phyloP scores from a whole-genome alignment of 192 early-diverging fungal genomes.

The Spizellomyces punctatus region DNA sequence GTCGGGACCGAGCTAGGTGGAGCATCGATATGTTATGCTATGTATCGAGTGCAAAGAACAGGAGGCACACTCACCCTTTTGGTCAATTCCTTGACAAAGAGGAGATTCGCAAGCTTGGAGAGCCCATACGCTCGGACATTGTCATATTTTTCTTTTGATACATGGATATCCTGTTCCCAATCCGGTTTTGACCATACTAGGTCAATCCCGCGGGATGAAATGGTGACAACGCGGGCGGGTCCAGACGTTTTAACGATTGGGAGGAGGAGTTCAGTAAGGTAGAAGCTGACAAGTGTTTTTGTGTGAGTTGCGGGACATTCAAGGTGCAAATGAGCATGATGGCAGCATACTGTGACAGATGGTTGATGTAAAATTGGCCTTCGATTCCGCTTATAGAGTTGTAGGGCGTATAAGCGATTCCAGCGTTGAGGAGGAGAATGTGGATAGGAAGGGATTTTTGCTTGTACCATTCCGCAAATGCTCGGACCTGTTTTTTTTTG shows the following conservation, averaged over 20 bases:
- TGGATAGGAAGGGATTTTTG: not conserved
- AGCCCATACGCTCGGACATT: constrained; percentile 9
- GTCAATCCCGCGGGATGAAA: constrained; percentile 37
- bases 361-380: constrained; percentile 51
- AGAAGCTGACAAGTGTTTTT: not conserved
- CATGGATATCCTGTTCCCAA: not conserved
- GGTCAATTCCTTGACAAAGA: constrained; percentile 53
- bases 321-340: constrained; percentile 35
- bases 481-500: not conserved
- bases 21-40: no score
- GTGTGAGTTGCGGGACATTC: constrained; percentile 31
- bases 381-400: constrained; percentile 60
- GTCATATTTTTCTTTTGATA: constrained; percentile 42
- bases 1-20: constrained; percentile 19
- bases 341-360: constrained; percentile 41
- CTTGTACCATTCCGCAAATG: not conserved
- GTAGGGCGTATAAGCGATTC: constrained; percentile 30
- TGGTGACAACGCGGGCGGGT: constrained; percentile 51
- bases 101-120: constrained; percentile 60
- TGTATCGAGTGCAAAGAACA: not conserved
- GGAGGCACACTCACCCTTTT: constrained; percentile 31
- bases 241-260: not conserved
- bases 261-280: not conserved
- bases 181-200: not conserved
- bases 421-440: constrained; percentile 32